phyloP scores from a whole-genome alignment of 192 early-diverging fungal species.

The Obelidium mucronatum region DNA sequence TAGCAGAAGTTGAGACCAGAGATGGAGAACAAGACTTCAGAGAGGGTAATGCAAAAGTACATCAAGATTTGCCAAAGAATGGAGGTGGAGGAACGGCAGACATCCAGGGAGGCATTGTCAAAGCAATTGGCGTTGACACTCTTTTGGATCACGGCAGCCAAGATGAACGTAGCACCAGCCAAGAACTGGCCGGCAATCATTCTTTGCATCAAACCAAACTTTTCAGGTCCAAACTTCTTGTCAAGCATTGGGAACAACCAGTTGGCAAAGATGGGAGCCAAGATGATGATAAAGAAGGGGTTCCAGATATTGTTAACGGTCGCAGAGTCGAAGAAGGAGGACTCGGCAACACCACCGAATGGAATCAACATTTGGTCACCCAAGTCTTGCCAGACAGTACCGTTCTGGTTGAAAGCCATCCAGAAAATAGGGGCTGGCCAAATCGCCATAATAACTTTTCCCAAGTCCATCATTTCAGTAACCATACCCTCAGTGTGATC shows the following conservation, averaged over 20 bases:
- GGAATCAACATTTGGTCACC: conserved; percentile 43
- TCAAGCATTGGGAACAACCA: conserved; percentile 62
- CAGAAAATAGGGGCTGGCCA: conserved; percentile 53
- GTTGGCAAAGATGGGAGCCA: conserved; percentile 62
- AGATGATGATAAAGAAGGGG: conserved; percentile 60
- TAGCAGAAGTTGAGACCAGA: conserved; percentile 72
- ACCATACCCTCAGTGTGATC: conserved; percentile 32
- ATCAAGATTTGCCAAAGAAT: conserved; percentile 9
- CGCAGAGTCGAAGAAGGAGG: conserved; percentile 40
- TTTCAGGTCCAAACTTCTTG: conserved; percentile 34
- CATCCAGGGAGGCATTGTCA: background rate
- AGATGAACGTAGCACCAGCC: conserved; percentile 52
- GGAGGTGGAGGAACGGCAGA: background rate
- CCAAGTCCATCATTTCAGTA: conserved; percentile 45
- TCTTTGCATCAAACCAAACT: conserved; percentile 56
- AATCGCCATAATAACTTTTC: conserved; percentile 42
- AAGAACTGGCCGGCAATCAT: conserved; percentile 65
- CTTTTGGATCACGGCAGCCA: conserved; percentile 42
- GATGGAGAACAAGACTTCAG: conserved; percentile 66
- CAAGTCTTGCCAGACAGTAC: conserved; percentile 43
- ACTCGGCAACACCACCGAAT: background rate
- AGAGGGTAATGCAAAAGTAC: conserved; percentile 64
- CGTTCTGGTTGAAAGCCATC: conserved; percentile 54
- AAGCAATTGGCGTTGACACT: conserved; percentile 39
- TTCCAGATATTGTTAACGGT: conserved; percentile 46